Evolutionary conservation across 176 grass and related monocot genomes (phyloP), one percentile per base, ranked within the genome.

Genomic region (Triticum monococcum): DNA sequence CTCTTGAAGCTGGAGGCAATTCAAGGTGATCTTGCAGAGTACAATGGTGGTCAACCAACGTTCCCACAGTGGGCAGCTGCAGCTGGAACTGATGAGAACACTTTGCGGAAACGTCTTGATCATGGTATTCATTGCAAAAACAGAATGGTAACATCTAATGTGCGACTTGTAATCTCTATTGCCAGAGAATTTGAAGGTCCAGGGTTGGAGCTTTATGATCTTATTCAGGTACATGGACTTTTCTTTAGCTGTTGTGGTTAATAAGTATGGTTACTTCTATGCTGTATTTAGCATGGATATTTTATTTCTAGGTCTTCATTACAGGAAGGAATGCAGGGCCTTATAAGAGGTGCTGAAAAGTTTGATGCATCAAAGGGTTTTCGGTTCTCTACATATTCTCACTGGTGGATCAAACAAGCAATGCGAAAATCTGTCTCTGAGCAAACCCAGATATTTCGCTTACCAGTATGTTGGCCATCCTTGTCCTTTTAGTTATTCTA

Each of bases 371-470:
- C 92, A 0, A 98, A 92, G 88, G 97, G 97, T 83, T 98, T 98
- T 73, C 92, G 93, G 50, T 96, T 98, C 76, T 98, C 97, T 11
- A 98, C 97, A 12, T 98, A 98, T 88, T 91, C 94, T 59, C 92
- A 96, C 78, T 98, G 97, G 97, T 98, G 97, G 97, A 98, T 98
- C 81, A 98, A 90, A 83, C 97, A 98, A 87, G 84, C 94, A 85
- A 91, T 98, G 57, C 84, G 93, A 14, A 98, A 89, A 65, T 95
- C 84, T 64, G 90, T 91, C 28, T 89, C 87, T 6, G 92, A 94
- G 71, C 89, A 92, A 83, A 90, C 94, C 28, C 89, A 93, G 43
- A 92, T 93, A 70, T 92, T 98, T 80, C 90, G 92, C 4, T 72
- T 98, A 75, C 96, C 96, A 25, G 96, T 98, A 94, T 78, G 84